Percentiles rank a stretch among this genome's conserved stretches.
These are phyloP conservation scores for Thelonectria olida DNA, from an alignment of 2,329 filamentous ascomycete species.

Conservation along the genomic window DNA sequence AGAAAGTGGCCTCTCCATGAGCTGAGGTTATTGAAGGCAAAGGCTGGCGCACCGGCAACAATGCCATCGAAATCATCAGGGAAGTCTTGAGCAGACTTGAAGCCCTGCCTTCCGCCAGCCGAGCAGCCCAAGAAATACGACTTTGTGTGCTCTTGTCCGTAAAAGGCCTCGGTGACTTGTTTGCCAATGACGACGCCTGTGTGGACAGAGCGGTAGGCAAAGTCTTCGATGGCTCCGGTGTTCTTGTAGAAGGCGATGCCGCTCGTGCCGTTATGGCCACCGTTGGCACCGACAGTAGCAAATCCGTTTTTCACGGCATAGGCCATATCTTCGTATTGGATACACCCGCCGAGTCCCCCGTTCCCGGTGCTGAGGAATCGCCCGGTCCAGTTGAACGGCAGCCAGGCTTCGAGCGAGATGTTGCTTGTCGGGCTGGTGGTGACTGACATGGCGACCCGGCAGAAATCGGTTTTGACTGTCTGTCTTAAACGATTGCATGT, in stretches of 20 bases:
- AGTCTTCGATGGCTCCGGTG: constrained; percentile 48
- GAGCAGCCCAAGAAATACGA: constrained; percentile 69
- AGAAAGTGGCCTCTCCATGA: constrained; percentile 10
- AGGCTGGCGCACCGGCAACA: constrained; percentile 56
- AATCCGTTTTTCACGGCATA: constrained; percentile 54
- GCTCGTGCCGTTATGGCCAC: constrained; percentile 55
- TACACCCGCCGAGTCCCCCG: constrained; percentile 57
- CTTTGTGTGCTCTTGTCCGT: constrained; percentile 48
- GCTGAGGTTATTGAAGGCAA: constrained; percentile 54
- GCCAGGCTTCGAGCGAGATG: constrained; percentile 53
- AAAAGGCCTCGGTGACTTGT: constrained; percentile 44
- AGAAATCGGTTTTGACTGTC: neutral
- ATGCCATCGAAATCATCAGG: constrained; percentile 65
- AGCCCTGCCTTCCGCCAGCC: constrained; percentile 66
- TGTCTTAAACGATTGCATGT: neutral
- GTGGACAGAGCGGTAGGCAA: constrained; percentile 39
- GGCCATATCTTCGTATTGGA: constrained; percentile 55
- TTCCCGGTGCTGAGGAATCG: constrained; percentile 59
- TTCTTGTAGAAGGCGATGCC: constrained; percentile 44
- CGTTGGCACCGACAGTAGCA: constrained; percentile 57
- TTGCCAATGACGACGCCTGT: constrained; percentile 23
- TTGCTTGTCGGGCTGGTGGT: constrained; percentile 26
- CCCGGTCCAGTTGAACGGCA: constrained; percentile 55
- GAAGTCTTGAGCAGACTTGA: constrained; percentile 61
- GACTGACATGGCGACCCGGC: neutral